These are phyloP conservation scores for Jasminum sambac DNA, from an alignment of 257 asterid species.

Conservation along the genomic window DNA sequence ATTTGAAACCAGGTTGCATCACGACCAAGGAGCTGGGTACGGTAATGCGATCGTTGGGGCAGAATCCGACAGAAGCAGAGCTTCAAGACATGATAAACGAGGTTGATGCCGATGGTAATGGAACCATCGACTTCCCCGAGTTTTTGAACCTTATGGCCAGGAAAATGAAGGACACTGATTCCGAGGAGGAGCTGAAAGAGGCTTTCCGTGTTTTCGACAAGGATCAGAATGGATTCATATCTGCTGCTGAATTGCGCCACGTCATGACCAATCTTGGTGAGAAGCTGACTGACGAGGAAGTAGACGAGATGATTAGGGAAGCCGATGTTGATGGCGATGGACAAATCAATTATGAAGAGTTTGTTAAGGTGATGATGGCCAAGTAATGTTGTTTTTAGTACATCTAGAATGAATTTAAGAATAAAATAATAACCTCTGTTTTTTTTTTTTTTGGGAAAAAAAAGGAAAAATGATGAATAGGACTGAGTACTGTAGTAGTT, in stretches of 20 bases:
- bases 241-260: conserved; percentile 69
- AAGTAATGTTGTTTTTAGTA: conserved; percentile 34
- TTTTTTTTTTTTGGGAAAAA: neutral
- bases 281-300: conserved; percentile 76
- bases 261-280: conserved; percentile 70
- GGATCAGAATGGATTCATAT: conserved; percentile 72
- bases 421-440: neutral
- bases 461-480: conserved; percentile 21
- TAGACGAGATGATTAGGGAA: conserved; percentile 74
- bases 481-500: conserved; percentile 22
- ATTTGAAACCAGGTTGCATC: conserved; percentile 47
- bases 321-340: conserved; percentile 72
- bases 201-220: conserved; percentile 75
- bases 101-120: conserved; percentile 70
- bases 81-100: conserved; percentile 72
- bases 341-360: conserved; percentile 63
- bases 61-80: conserved; percentile 72
- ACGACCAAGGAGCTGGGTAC: conserved; percentile 74
- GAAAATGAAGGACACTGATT: conserved; percentile 67
- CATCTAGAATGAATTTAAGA: conserved; percentile 17
- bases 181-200: conserved; percentile 71
- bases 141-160: conserved; percentile 71
- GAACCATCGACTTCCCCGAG: conserved; percentile 75
- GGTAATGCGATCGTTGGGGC: conserved; percentile 67
- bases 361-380: conserved; percentile 70